Evolutionary conservation across 2,329 filamentous ascomycete species (phyloP), one percentile per base, ranked within the genome.

Genomic region (Colletotrichum horii): DNA sequence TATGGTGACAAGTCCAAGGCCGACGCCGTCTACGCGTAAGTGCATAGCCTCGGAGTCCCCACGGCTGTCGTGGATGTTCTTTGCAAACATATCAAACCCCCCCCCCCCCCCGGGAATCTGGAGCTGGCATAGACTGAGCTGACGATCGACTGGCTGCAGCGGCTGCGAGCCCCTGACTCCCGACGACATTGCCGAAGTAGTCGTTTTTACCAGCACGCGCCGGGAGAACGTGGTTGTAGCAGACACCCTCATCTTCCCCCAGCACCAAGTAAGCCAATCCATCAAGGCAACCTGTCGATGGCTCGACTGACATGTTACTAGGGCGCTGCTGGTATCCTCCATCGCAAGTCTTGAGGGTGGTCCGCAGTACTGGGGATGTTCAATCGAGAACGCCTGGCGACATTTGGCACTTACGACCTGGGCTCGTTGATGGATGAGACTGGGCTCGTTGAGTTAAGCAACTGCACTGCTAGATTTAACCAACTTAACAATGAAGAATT

Each of bases 151-250:
- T 26, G 19, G 16, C 6, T 77, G 77, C 77, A 94, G 93, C 74
- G 94, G 93, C 67, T 93, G 91, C 79, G 94, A 97, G 79, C 96
- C 96, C 55, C 88, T 98, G 79, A 98, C 95, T 1, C 94, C 94
- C 0, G 95, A 97, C 66, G 96, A 98, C 81, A 96, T 98, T 81
- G 96, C 96, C 15, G 96, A 98, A 86, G 90, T 97, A 34, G 89
- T 98, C 38, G 96, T 98, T 9, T 98, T 98, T 82, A 90, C 94
- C 3, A 95, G 94, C 6, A 94, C 94, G 5, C 91, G 96, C 80
- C 91, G 94, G 79, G 95, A 98, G 86, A 98, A 98, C 83, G 95
- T 98, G 7, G 95, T 98, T 24, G 85, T 98, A 79, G 96, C 96
- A 24, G 96, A 98, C 85, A 94, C 95, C 8, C 86, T 98, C 76